Evolutionary conservation across 352 stramenopile species (phyloP).

Genomic region (Stephanocyclus meneghinianus): DNA sequence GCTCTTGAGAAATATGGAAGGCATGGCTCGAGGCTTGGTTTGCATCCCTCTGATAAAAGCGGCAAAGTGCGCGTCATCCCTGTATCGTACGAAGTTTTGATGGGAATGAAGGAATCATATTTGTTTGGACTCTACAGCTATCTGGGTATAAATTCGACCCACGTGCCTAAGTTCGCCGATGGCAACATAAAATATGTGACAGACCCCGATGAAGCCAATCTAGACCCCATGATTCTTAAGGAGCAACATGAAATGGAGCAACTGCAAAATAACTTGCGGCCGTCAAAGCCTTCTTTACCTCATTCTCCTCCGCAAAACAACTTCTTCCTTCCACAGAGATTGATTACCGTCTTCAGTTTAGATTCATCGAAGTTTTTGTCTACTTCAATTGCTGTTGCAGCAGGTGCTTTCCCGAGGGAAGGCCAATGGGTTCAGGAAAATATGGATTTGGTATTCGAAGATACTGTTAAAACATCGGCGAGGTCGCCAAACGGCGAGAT

Average conservation of each 20-base stretch:
- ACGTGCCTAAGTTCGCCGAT: constrained; percentile 31
- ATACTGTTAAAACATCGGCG: constrained; percentile 5
- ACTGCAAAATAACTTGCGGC: background rate
- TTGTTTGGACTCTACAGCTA: constrained; percentile 35
- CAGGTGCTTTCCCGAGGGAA: constrained; percentile 2
- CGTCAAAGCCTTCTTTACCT: background rate
- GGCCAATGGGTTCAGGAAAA: background rate
- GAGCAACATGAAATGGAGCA: background rate
- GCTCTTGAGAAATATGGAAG: constrained; percentile 29
- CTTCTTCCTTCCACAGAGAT: constrained; percentile 9
- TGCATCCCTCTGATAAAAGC: background rate
- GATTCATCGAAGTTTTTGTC: constrained; percentile 13
- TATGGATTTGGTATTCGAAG: constrained; percentile 1
- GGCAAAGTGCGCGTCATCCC: constrained; percentile 20
- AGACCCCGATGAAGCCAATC: background rate
- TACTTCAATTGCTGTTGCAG: constrained; percentile 10
- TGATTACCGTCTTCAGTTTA: constrained; percentile 16
- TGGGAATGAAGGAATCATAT: constrained; percentile 33
- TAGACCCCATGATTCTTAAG: background rate
- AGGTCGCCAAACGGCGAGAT: constrained; percentile 1
- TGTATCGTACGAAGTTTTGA: constrained; percentile 33
- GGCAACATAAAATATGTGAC: constrained; percentile 39
- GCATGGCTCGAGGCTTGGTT: constrained; percentile 4
- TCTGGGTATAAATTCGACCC: constrained; percentile 36
- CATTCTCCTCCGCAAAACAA: background rate